These are phyloP conservation scores for Leptographium flavum DNA, from an alignment of 2,329 filamentous ascomycete species.

Conservation along the genomic window DNA sequence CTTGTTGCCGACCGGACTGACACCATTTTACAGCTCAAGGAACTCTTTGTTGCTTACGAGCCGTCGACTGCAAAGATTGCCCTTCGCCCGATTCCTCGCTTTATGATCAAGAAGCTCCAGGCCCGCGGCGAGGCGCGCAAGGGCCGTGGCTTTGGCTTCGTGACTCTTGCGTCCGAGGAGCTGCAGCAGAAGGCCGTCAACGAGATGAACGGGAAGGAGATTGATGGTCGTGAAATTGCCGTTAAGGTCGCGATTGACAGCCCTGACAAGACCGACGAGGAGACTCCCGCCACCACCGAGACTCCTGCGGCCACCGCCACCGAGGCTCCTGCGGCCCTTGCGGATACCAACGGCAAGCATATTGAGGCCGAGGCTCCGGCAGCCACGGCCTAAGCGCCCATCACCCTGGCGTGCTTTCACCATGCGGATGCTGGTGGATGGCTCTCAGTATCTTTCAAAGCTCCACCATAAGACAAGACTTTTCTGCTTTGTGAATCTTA, in stretches of 20 bases:
- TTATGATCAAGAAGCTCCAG: constrained; percentile 99
- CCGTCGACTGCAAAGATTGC: constrained; percentile 96
- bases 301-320: constrained; percentile 34
- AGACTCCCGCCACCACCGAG: constrained; percentile 48
- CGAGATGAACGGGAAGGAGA: constrained; percentile 99
- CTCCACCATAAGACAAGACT: constrained; percentile 2
- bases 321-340: constrained; percentile 14
- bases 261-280: constrained; percentile 89
- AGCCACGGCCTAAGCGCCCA: constrained; percentile 17
- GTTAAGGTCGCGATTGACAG: constrained; percentile 99
- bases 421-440: constrained; percentile 4
- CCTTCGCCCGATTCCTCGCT: constrained; percentile 92
- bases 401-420: not conserved
- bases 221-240: constrained; percentile 95
- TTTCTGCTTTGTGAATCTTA: constrained; percentile 1
- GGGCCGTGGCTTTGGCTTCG: constrained; percentile 97
- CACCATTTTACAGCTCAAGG: constrained; percentile 58
- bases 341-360: constrained; percentile 29
- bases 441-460: not conserved
- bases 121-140: constrained; percentile 96
- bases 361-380: constrained; percentile 16
- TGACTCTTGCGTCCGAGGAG: constrained; percentile 89
- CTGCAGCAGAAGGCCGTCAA: constrained; percentile 90
- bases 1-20: not conserved
- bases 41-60: constrained; percentile 86